A percentile compares a stretch with the other conserved stretches of the same genome.
Evolutionary conservation across 2,329 filamentous ascomycete genomes (phyloP).

Genomic region (Cordyceps fumosorosea): DNA sequence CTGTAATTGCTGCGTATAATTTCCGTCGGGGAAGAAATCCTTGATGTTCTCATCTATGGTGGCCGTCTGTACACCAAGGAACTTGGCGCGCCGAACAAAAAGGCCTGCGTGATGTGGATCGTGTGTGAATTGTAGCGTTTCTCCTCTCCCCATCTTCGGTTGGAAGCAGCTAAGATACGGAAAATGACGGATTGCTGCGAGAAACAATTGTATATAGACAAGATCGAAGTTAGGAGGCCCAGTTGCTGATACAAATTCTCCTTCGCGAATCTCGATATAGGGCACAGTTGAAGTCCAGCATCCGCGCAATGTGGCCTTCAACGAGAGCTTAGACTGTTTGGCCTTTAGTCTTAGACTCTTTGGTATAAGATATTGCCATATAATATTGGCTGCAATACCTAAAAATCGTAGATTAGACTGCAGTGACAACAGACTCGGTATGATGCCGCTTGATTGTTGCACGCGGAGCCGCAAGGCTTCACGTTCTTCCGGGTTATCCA

Average conservation of each 20-base stretch:
- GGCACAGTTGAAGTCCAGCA: conserved; percentile 7
- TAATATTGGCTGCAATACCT: conserved; percentile 1
- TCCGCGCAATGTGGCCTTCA: conserved; percentile 1
- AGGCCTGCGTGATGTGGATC: conserved; percentile 7
- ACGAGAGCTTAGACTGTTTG: neutral
- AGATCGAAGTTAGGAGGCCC: conserved; percentile 14
- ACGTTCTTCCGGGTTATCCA: neutral
- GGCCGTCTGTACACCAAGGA: conserved; percentile 13
- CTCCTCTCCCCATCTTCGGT: conserved; percentile 7
- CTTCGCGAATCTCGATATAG: conserved; percentile 16
- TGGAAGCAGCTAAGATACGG: conserved; percentile 11
- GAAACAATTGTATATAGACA: conserved; percentile 14
- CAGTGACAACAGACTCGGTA: neutral
- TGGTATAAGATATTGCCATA: conserved; percentile 3
- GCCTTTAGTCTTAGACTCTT: conserved; percentile 1
- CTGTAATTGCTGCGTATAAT: neutral
- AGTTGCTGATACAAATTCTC: conserved; percentile 11
- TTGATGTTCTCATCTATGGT: conserved; percentile 3
- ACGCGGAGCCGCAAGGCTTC: neutral
- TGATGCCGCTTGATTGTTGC: neutral
- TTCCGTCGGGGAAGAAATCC: neutral
- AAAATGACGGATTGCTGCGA: conserved; percentile 15
- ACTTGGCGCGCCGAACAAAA: conserved; percentile 11
- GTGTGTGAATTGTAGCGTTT: neutral
- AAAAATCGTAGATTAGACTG: conserved; percentile 3